Evolutionary conservation across 192 early-diverging fungal species (phyloP).

Genomic region (Linnemannia exigua): DNA sequence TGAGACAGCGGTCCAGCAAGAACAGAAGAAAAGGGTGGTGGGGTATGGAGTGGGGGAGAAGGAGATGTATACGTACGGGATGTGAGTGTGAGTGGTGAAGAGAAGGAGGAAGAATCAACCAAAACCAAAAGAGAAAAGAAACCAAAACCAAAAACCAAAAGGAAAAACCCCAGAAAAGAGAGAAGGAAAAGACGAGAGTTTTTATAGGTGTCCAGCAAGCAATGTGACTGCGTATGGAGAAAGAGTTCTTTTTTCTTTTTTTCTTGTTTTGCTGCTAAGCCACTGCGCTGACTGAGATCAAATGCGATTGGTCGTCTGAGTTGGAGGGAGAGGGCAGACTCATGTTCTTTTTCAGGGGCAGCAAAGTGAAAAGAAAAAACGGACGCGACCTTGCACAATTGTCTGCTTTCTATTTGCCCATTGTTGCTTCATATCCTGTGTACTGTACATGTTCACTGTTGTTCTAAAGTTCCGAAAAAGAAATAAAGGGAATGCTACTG

Average conservation of each 20-base stretch:
- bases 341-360: background rate
- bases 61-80: conserved; percentile 12
- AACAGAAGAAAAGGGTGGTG: background rate
- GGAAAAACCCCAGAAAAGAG: conserved; percentile 53
- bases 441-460: background rate
- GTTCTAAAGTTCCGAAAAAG: background rate
- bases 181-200: background rate
- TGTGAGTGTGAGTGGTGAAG: conserved; percentile 6
- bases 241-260: conserved; percentile 16
- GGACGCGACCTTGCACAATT: background rate
- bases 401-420: background rate
- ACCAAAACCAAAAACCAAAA: conserved; percentile 55
- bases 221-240: background rate
- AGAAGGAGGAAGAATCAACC: conserved; percentile 28
- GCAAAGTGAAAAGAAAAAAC: background rate
- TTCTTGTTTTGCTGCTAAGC: conserved; percentile 11
- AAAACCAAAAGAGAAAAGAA: conserved; percentile 42
- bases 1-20: conserved; percentile 7
- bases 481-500: background rate
- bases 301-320: background rate
- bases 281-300: background rate
- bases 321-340: background rate
- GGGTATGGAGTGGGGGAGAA: background rate
- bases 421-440: too few species aligned
- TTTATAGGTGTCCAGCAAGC: conserved; percentile 9